A percentile compares a stretch with the other conserved stretches of the same genome.
phyloP scores from a whole-genome alignment of 2,329 filamentous ascomycete genomes.

The Diatrype stigma region DNA sequence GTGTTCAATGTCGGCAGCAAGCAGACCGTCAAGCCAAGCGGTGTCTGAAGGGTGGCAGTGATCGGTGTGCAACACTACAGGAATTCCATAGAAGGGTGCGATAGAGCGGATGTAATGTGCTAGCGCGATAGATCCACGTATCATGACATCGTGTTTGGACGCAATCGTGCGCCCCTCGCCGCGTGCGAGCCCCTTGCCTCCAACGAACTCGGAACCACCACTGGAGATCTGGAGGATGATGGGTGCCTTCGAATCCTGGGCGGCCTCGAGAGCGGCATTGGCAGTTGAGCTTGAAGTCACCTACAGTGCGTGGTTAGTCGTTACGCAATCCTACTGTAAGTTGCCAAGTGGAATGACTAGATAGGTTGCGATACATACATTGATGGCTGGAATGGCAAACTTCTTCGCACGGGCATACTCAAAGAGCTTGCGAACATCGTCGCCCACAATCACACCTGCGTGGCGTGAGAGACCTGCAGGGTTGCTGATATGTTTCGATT shows the following conservation, averaged over 20 bases:
- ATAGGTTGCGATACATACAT: slow-evolving; percentile 48
- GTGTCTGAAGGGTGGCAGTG: slow-evolving; percentile 99
- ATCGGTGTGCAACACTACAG: slow-evolving; percentile 93
- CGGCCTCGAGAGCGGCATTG: slow-evolving; percentile 87
- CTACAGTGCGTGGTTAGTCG: not conserved
- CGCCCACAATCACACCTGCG: not conserved
- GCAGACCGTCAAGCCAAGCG: slow-evolving; percentile 94
- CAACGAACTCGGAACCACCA: slow-evolving; percentile 90
- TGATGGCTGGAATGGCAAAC: slow-evolving; percentile 87
- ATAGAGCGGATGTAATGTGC: slow-evolving; percentile 91
- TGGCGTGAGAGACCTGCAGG: too few species aligned
- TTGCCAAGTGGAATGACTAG: too few species aligned
- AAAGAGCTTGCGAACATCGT: slow-evolving; percentile 43
- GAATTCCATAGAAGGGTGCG: slow-evolving; percentile 82
- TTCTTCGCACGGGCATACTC: slow-evolving; percentile 83
- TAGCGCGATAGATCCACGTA: slow-evolving; percentile 81
- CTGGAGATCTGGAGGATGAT: slow-evolving; percentile 92
- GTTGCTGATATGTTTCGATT: too few species aligned
- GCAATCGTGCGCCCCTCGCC: slow-evolving; percentile 48
- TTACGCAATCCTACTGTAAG: too few species aligned
- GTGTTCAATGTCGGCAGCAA: slow-evolving; percentile 69
- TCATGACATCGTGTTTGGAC: slow-evolving; percentile 76
- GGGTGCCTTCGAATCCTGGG: slow-evolving; percentile 84
- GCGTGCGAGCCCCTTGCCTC: slow-evolving; percentile 85
- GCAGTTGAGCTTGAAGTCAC: slow-evolving; percentile 85